Base-by-base conservation (phyloP, 2,329 filamentous ascomycete genomes). In the Ascocoryne sarcoides region DNA sequence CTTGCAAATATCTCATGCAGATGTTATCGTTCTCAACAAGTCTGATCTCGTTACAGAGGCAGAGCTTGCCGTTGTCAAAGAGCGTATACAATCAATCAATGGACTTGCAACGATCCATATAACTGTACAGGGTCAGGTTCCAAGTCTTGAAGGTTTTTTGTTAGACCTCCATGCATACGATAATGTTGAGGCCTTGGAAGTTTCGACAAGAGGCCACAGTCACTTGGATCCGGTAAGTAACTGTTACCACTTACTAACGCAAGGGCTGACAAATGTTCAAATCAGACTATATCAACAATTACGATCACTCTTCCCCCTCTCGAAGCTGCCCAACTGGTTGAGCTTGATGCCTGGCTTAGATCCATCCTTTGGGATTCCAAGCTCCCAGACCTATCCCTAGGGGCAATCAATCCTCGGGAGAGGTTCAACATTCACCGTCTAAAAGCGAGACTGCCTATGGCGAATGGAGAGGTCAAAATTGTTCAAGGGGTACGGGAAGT, bases 11-110 rank as follows among this genome's bases (percentile, higher is more conserved):
- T 95, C 88, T 1, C 90, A 98, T 56, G 92, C 92, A 5, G 92
- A 98, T 63, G 87, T 96, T 7, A 75, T 98, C 32, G 77, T 98
- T 29, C 76, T 98, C 52, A 98, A 98, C 66, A 98, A 98, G 62
- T 72, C 81, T 3, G 92, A 98, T 58, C 69, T 95, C 3, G 88
- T 96, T 3, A 76, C 72, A 4, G 60, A 72, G 1, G 65, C 73
- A 5, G 79, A 95, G 53, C 71, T 96, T 1, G 63, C 75, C n/a
- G 63, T 59, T 0, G 84, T 95, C 5, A 73, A 71, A 47, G 69
- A 75, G 12, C 75, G 92, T 33, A 79, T 96, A 39, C 67, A 73
- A 40, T 82, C 86, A 4, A 96, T 98, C 61, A 98, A 98, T 59
- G 83, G 84, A 1, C 69, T 95, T 2, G 92, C 92, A 2, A 88